These are phyloP conservation scores for Ephemerocybe angulata DNA, from an alignment of 768 basidiomycete species.

Conservation along the genomic window DNA sequence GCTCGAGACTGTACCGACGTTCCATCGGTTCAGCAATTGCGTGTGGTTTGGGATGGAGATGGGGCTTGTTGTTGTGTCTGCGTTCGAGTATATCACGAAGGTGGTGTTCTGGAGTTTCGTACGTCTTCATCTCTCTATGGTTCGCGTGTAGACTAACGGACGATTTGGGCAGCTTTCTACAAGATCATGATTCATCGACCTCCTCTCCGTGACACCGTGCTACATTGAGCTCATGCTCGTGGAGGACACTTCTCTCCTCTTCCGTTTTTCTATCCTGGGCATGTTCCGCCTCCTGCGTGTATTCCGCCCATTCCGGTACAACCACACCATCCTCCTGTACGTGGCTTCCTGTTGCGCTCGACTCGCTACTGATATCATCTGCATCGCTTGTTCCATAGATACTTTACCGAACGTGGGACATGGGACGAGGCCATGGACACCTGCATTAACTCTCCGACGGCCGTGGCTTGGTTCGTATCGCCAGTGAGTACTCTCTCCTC, in stretches of 20 bases:
- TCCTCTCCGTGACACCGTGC: constrained; percentile 83
- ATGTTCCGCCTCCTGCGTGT: constrained; percentile 88
- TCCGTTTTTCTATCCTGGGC: constrained; percentile 86
- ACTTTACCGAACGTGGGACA: no score
- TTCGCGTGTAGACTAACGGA: neutral
- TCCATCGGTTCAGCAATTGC: constrained; percentile 63
- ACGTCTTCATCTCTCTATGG: constrained; percentile 17
- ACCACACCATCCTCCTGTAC: constrained; percentile 76
- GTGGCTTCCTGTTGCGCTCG: constrained; percentile 30
- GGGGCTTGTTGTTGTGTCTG: constrained; percentile 78
- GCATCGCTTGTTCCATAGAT: no score
- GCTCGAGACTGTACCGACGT: constrained; percentile 74
- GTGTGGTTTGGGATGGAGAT: constrained; percentile 90
- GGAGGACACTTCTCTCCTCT: constrained; percentile 88
- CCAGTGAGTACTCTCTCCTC: neutral
- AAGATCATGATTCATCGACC: constrained; percentile 82
- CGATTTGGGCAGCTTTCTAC: constrained; percentile 56
- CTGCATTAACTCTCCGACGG: no score
- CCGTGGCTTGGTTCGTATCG: no score
- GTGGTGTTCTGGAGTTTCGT: constrained; percentile 78
- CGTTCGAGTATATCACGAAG: constrained; percentile 76
- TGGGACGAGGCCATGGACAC: no score
- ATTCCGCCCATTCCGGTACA: constrained; percentile 86
- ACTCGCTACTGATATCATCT: no score
- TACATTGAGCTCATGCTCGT: constrained; percentile 81